phyloP scores from a whole-genome alignment of 2,329 filamentous ascomycete species.

The Tolypocladium amazonense region DNA sequence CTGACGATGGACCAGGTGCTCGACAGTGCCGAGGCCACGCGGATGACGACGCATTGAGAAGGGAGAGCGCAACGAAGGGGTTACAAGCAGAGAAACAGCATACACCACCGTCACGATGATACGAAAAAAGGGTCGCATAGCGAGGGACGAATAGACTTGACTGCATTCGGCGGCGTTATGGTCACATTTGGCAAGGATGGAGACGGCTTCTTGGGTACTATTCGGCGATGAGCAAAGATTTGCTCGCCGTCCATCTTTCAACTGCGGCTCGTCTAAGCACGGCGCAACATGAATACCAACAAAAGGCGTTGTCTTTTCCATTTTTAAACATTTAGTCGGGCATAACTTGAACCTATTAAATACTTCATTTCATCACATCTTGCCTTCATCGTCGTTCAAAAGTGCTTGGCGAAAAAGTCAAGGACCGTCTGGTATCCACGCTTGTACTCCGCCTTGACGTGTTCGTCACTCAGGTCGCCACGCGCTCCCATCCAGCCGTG shows the following conservation, averaged over 20 bases:
- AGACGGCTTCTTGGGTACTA: background rate
- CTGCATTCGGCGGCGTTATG: background rate
- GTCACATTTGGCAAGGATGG: background rate
- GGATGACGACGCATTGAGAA: background rate
- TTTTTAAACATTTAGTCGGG: background rate
- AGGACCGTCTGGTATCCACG: slow-evolving; percentile 51
- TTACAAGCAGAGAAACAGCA: background rate
- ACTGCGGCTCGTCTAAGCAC: no score
- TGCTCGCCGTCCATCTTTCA: background rate
- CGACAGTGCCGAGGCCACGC: slow-evolving; percentile 26
- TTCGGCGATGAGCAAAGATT: background rate
- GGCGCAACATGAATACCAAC: background rate
- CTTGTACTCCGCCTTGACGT: slow-evolving; percentile 50
- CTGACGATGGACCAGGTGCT: slow-evolving; percentile 32
- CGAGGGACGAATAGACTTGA: background rate
- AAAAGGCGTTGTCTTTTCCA: background rate
- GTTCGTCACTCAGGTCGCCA: slow-evolving; percentile 43
- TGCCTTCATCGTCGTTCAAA: slow-evolving; percentile 12
- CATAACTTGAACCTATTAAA: background rate
- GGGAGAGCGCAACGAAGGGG: background rate
- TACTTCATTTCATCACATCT: background rate
- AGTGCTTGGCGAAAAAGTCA: slow-evolving; percentile 45
- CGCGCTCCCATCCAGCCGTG: slow-evolving; percentile 69
- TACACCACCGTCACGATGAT: background rate
- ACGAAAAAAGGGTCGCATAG: background rate